Percentiles rank a stretch among this genome's conserved stretches.
Evolutionary conservation across 257 asterid genomes (phyloP).

Genomic region (Parsonsia alboflavescens): DNA sequence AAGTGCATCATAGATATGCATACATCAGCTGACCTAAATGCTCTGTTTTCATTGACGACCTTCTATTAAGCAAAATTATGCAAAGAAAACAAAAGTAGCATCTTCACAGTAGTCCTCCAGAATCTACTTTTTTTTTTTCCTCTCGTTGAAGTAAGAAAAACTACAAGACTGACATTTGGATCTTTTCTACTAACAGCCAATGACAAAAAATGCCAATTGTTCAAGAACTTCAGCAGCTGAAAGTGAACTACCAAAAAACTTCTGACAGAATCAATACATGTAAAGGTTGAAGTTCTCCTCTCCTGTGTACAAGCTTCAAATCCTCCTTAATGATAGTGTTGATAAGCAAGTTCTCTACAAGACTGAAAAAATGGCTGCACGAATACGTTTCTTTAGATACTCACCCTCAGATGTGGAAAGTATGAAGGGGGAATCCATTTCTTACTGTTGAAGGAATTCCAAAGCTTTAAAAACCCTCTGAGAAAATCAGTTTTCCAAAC

Average conservation of each 20-base stretch:
- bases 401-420: not conserved
- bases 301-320: constrained; percentile 7
- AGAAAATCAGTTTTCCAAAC: not conserved
- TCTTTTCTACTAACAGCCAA: not conserved
- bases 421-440: not conserved
- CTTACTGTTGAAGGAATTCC: not conserved
- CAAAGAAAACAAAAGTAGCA: not conserved
- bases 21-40: too few relatives aligned
- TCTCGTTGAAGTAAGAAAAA: not conserved
- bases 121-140: not conserved
- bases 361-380: not conserved
- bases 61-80: too few relatives aligned
- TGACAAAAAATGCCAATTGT: not conserved
- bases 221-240: not conserved
- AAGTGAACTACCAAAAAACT: not conserved
- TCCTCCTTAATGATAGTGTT: not conserved
- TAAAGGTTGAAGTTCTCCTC: not conserved
- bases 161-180: not conserved
- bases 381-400: not conserved
- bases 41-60: not conserved
- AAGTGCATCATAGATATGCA: too few relatives aligned
- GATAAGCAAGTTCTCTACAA: constrained; percentile 8
- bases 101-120: not conserved
- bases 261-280: not conserved
- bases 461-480: not conserved